Evolutionary conservation across 2,329 filamentous ascomycete genomes (phyloP).

Genomic region (Didymella lethalis): DNA sequence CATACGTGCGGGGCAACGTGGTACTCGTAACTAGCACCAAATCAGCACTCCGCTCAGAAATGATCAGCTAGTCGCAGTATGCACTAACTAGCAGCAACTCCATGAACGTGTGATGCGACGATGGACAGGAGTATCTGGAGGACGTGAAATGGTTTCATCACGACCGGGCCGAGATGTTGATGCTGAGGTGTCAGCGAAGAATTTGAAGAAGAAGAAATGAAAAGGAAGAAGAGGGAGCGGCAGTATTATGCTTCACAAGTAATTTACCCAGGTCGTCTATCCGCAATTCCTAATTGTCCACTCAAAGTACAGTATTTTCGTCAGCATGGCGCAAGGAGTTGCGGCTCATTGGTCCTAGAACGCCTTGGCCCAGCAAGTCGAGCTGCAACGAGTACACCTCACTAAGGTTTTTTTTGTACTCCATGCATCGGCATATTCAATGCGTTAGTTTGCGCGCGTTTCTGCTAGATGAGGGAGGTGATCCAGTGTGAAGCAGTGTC

Average conservation of each 20-base stretch:
- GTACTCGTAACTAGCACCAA: constrained; percentile 9
- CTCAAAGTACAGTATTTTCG: not conserved
- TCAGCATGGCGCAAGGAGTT: constrained; percentile 8
- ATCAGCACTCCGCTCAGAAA: not conserved
- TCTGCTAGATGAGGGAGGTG: constrained; percentile 1
- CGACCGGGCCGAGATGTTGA: not conserved
- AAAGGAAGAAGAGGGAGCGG: not conserved
- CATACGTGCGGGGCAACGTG: constrained; percentile 32
- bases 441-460: constrained; percentile 24
- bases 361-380: not conserved
- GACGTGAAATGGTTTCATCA: not conserved
- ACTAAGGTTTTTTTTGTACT: not conserved
- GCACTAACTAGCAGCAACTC: not conserved
- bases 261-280: not conserved
- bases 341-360: constrained; percentile 1
- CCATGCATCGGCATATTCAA: not conserved
- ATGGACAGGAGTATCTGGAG: constrained; percentile 1
- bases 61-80: not conserved
- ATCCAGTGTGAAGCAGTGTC: not conserved
- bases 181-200: not conserved
- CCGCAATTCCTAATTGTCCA: constrained; percentile 12
- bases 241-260: not conserved
- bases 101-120: not conserved
- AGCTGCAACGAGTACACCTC: not conserved
- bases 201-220: not conserved